These are phyloP conservation scores for Diplosphaera chodatii DNA, from an alignment of 139 green algal species.

Conservation along the genomic window DNA sequence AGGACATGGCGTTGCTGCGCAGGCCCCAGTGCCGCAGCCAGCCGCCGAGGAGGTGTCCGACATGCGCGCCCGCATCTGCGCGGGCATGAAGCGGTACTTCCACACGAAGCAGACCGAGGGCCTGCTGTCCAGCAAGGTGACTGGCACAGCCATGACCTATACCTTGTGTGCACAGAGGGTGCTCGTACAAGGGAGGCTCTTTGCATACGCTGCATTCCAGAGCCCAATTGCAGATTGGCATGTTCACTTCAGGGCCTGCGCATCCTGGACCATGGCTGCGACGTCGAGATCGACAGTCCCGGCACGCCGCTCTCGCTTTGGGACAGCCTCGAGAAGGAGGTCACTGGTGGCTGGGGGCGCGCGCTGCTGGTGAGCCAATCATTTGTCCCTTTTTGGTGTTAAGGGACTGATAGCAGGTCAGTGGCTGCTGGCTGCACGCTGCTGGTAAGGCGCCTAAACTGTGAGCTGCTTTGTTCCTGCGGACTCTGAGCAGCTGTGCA, in stretches of 20 bases:
- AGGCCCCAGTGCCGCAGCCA: not conserved
- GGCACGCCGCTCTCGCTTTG: slow-evolving; percentile 35
- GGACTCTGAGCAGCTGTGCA: too few species aligned
- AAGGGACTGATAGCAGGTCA: too few species aligned
- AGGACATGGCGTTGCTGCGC: too few species aligned
- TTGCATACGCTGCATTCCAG: too few species aligned
- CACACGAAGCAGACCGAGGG: slow-evolving; percentile 61
- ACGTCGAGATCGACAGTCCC: slow-evolving; percentile 42
- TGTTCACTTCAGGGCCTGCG: slow-evolving; percentile 41
- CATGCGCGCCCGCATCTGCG: slow-evolving; percentile 32
- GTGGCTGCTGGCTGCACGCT: not conserved
- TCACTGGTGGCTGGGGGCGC: not conserved
- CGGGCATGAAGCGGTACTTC: slow-evolving; percentile 76
- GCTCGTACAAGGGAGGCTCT: too few species aligned
- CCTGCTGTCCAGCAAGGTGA: slow-evolving; percentile 33
- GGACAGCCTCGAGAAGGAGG: slow-evolving; percentile 24
- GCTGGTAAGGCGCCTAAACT: too few species aligned
- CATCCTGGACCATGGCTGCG: slow-evolving; percentile 63
- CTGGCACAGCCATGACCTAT: too few species aligned
- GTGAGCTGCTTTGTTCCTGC: too few species aligned
- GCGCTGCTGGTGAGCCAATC: not conserved
- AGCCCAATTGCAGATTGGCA: too few species aligned
- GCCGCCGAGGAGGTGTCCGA: slow-evolving; percentile 25
- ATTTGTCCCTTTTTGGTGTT: too few species aligned
- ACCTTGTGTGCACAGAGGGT: too few species aligned